A percentile compares a stretch with the other conserved stretches of the same genome.
These are phyloP conservation scores for Leonotis leonurus DNA, from an alignment of 257 asterid species.

Conservation along the genomic window DNA sequence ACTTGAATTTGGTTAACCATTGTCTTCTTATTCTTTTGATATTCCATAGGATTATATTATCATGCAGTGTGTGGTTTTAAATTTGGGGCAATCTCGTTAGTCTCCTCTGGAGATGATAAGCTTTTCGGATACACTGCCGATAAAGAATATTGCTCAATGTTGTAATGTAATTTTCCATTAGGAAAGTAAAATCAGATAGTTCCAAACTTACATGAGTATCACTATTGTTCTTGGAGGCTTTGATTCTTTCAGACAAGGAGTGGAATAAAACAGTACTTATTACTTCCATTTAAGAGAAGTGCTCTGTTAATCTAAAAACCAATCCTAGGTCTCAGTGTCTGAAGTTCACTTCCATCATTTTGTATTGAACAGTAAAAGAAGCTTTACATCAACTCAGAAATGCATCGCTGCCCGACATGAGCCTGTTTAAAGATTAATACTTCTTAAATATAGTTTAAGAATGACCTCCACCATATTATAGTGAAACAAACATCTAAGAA, in stretches of 20 bases:
- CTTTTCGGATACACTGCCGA: neutral
- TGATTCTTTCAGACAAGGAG: neutral
- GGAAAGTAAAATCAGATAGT: neutral
- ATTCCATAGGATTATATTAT: neutral
- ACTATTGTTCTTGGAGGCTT: neutral
- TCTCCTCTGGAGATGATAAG: neutral
- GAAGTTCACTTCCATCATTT: neutral
- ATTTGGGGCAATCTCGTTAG: neutral
- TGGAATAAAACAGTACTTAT: neutral
- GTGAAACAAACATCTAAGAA: neutral
- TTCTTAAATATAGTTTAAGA: neutral
- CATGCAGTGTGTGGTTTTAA: neutral
- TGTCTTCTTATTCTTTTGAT: neutral
- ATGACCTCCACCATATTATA: neutral
- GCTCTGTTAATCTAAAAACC: neutral
- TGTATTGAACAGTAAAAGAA: no score
- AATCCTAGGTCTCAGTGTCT: no score
- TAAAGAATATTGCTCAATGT: neutral
- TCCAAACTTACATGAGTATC: conserved; percentile 8
- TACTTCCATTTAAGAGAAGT: no score
- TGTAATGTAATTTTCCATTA: neutral
- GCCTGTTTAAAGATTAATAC: neutral
- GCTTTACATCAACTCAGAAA: neutral
- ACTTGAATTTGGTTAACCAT: neutral
- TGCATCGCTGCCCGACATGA: neutral